A percentile compares a stretch with the other conserved stretches of the same genome.
Conservation (phyloP, 192 early-diverging fungal genomes). For the Gryganskiella cystojenkinii region DNA sequence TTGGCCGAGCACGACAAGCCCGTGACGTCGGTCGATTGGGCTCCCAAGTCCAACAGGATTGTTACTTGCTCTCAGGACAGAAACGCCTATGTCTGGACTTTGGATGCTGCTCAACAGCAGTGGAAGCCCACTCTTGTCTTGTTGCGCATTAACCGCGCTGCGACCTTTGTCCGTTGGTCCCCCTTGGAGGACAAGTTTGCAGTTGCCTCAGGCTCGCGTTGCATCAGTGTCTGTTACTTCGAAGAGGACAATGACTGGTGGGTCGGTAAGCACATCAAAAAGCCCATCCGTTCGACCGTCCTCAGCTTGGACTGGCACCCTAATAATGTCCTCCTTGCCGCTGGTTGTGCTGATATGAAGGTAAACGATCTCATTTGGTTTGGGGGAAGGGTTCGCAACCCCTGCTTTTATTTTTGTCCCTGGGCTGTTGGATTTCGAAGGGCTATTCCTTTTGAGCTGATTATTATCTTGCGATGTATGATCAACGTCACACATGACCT, state of each 20-base stretch:
- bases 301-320: constrained; percentile 96
- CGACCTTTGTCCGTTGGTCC: constrained; percentile 93
- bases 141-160: constrained; percentile 95
- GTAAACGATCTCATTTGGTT: constrained; percentile 17
- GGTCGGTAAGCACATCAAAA: constrained; percentile 95
- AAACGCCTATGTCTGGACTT: constrained; percentile 98
- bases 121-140: constrained; percentile 96
- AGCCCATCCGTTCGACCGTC: constrained; percentile 91
- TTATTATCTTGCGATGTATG: too few species aligned
- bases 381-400: too few species aligned
- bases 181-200: constrained; percentile 99
- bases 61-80: constrained; percentile 99
- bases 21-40: constrained; percentile 96
- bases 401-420: too few species aligned
- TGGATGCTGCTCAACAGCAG: constrained; percentile 61
- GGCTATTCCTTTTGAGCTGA: too few species aligned
- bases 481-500: not conserved
- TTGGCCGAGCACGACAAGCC: constrained; percentile 95
- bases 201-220: constrained; percentile 91
- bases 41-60: constrained; percentile 92
- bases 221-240: constrained; percentile 95
- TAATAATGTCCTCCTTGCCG: constrained; percentile 93
- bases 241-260: constrained; percentile 98
- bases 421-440: not conserved
- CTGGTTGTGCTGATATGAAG: constrained; percentile 88